Evolutionary conservation across 495 filamentous ascomycete species (phyloP).

Genomic region (Xylaria telfairii): DNA sequence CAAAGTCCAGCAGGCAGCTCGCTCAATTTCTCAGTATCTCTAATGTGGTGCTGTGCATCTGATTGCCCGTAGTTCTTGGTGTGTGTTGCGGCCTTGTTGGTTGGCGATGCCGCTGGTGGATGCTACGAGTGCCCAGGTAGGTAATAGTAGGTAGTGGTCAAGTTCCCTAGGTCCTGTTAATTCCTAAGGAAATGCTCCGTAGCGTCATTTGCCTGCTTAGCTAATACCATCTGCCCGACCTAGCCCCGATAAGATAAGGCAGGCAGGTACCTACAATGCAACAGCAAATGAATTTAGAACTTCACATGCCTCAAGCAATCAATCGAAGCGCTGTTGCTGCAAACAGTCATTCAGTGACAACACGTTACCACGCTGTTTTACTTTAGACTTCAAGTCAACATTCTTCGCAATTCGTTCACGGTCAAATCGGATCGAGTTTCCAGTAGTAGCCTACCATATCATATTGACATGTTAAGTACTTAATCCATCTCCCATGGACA

Average conservation of each 20-base stretch:
- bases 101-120: conserved; percentile 5
- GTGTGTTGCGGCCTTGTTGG: conserved; percentile 10
- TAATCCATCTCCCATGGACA: not conserved
- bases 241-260: conserved; percentile 14
- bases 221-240: not conserved
- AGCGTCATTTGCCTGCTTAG: conserved; percentile 20
- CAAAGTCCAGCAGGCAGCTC: not conserved
- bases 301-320: not conserved
- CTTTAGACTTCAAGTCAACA: not conserved
- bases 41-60: not conserved
- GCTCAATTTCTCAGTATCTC: not conserved
- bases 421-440: not conserved
- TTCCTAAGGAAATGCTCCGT: conserved; percentile 26
- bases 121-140: conserved; percentile 15
- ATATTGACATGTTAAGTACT: conserved; percentile 29
- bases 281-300: not conserved
- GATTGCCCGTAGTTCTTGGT: not conserved
- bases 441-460: conserved; percentile 19
- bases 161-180: conserved; percentile 25
- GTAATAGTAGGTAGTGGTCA: conserved; percentile 24
- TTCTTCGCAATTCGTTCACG: not conserved
- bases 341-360: conserved; percentile 1
- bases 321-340: not conserved
- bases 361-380: not conserved
- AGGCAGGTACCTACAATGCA: not conserved